phyloP scores from a whole-genome alignment of 306 rosid species.

The Dalbergia oliveri region DNA sequence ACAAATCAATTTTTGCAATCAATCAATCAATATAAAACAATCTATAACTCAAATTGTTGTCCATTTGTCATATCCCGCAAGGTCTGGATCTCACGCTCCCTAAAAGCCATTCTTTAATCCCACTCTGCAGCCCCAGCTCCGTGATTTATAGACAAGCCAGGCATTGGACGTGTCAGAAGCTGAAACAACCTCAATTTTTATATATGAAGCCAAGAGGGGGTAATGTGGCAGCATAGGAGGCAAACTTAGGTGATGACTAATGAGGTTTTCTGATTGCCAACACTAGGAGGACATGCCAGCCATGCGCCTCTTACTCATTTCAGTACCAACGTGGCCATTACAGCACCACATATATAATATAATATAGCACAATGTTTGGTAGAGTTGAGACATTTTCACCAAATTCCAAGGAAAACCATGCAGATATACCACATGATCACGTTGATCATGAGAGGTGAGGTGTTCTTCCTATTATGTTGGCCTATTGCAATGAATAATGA shows the following conservation, averaged over 20 bases:
- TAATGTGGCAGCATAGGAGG: constrained; percentile 58
- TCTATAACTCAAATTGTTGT: constrained; percentile 22
- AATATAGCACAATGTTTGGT: constrained; percentile 52
- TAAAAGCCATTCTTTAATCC: constrained; percentile 13
- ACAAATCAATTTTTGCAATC: not conserved
- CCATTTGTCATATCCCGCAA: constrained; percentile 31
- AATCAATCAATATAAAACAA: not conserved
- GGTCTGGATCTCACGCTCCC: constrained; percentile 9
- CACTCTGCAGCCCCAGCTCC: constrained; percentile 35
- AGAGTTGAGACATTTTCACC: constrained; percentile 51
- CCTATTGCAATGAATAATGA: constrained; percentile 1
- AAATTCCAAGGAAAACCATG: constrained; percentile 33
- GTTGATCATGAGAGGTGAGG: not conserved
- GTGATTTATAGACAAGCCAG: constrained; percentile 44
- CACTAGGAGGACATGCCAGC: constrained; percentile 43
- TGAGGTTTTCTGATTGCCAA: constrained; percentile 41
- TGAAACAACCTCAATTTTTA: constrained; percentile 5
- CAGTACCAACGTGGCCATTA: not conserved
- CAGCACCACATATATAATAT: constrained; percentile 20
- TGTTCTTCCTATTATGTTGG: constrained; percentile 10
- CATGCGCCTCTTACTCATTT: constrained; percentile 20
- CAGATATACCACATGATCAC: constrained; percentile 54
- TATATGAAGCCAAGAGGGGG: constrained; percentile 15
- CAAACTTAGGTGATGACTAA: constrained; percentile 48
- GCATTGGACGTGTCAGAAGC: constrained; percentile 17